Conservation (phyloP, 805 yeast genomes). For the Metschnikowia anglica region DNA sequence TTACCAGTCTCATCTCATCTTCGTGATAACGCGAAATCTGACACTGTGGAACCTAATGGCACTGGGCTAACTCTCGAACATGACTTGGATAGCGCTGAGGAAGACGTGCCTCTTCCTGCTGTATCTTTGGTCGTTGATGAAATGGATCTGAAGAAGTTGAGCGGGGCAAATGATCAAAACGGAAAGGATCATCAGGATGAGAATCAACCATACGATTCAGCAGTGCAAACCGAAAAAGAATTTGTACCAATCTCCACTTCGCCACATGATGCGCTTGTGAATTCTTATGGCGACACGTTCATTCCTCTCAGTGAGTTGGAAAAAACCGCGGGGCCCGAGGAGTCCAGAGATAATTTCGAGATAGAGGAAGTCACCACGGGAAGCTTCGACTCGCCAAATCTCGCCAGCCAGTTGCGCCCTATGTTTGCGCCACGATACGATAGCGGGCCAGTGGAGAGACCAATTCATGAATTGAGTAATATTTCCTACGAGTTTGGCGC, state of each 20-base stretch:
- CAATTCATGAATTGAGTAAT: neutral
- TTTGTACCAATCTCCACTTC: slow-evolving; percentile 5
- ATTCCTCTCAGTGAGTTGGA: slow-evolving; percentile 9
- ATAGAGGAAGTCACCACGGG: slow-evolving; percentile 26
- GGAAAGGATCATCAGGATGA: neutral
- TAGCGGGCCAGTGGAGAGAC: neutral
- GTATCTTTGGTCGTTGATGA: slow-evolving; percentile 26
- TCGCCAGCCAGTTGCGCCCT: slow-evolving; percentile 23
- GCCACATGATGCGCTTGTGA: slow-evolving; percentile 11
- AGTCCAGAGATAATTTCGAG: slow-evolving; percentile 26
- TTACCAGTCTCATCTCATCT: neutral
- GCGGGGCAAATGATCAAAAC: slow-evolving; percentile 2
- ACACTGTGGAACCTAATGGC: neutral
- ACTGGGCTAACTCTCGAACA: neutral
- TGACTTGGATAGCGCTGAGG: slow-evolving; percentile 16
- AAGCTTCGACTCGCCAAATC: slow-evolving; percentile 23
- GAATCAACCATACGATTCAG: neutral
- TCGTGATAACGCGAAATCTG: neutral
- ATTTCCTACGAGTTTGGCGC: slow-evolving; percentile 9
- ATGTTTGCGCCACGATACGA: slow-evolving; percentile 1
- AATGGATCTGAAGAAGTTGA: slow-evolving; percentile 20
- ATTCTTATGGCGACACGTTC: slow-evolving; percentile 12
- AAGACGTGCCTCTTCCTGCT: slow-evolving; percentile 23
- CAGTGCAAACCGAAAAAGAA: neutral
- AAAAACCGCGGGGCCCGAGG: slow-evolving; percentile 1